A percentile compares a stretch with the other conserved stretches of the same genome.
Evolutionary conservation across 257 asterid species (phyloP).

Genomic region (Plantago elongata): DNA sequence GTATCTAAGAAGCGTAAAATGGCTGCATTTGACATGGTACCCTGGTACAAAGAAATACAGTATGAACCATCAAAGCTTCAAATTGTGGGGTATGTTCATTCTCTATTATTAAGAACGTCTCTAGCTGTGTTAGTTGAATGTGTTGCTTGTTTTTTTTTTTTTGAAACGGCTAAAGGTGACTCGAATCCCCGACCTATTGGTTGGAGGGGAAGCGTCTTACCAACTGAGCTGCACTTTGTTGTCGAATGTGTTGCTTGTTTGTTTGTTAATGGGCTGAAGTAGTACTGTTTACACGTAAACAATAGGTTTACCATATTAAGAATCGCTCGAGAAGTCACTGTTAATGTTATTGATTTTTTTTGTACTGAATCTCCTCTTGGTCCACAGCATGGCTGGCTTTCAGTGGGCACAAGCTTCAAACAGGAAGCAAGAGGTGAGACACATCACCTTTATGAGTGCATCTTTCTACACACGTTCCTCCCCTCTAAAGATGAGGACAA

Average conservation of each 20-base stretch:
- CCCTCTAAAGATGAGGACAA: slow-evolving; percentile 1
- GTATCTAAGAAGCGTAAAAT: slow-evolving; percentile 53
- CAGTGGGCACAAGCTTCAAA: slow-evolving; percentile 57
- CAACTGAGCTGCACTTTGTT: no score
- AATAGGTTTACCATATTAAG: background rate
- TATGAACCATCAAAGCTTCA: slow-evolving; percentile 28
- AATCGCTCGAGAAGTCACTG: background rate
- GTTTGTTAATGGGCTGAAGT: background rate
- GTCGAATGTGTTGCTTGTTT: background rate
- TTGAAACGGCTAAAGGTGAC: no score
- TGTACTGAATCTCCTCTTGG: slow-evolving; percentile 18
- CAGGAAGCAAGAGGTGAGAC: slow-evolving; percentile 48
- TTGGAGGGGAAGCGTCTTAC: no score
- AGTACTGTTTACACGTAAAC: background rate
- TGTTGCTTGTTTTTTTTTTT: background rate
- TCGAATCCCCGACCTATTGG: no score
- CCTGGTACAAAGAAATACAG: slow-evolving; percentile 73
- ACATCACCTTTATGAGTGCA: slow-evolving; percentile 10
- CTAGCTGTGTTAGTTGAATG: background rate
- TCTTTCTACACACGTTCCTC: background rate
- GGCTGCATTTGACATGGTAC: slow-evolving; percentile 33
- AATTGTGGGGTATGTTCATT: slow-evolving; percentile 40
- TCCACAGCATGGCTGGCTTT: slow-evolving; percentile 43
- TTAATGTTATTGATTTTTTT: slow-evolving; percentile 11
- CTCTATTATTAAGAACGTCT: background rate